A percentile compares a stretch with the other conserved stretches of the same genome.
Conservation (phyloP, 2,329 filamentous ascomycete genomes). For the Aspergillus tanneri region DNA sequence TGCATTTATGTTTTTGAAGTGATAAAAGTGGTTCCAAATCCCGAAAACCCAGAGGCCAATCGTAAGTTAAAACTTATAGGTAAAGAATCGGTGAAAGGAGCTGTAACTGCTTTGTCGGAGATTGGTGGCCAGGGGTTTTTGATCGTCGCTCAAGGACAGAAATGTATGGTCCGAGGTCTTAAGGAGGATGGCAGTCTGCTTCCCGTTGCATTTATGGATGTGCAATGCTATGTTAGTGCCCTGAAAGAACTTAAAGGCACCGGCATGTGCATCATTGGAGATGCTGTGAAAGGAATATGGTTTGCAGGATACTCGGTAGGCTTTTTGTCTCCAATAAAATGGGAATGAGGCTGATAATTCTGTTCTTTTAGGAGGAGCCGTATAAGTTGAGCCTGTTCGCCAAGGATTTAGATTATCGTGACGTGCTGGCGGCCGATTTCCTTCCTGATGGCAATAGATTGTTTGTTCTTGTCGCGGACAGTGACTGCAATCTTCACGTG, state of each 20-base stretch:
- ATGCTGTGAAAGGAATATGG: slow-evolving; percentile 92
- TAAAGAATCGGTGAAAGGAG: slow-evolving; percentile 87
- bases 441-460: slow-evolving; percentile 81
- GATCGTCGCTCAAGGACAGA: slow-evolving; percentile 89
- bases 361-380: slow-evolving; percentile 68
- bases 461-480: slow-evolving; percentile 78
- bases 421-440: slow-evolving; percentile 81
- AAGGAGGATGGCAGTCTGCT: slow-evolving; percentile 92
- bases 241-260: slow-evolving; percentile 79
- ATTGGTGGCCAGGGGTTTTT: slow-evolving; percentile 85
- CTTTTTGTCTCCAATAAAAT: background rate
- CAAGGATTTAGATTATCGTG: slow-evolving; percentile 75
- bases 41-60: slow-evolving; percentile 79
- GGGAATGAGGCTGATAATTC: slow-evolving; percentile 4
- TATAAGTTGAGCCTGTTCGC: slow-evolving; percentile 94
- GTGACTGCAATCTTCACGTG: slow-evolving; percentile 81
- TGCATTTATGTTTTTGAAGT: slow-evolving; percentile 89
- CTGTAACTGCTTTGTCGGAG: slow-evolving; percentile 80
- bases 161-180: slow-evolving; percentile 92
- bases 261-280: slow-evolving; percentile 81
- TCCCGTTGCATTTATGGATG: slow-evolving; percentile 95
- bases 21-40: slow-evolving; percentile 86
- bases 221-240: slow-evolving; percentile 89
- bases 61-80: slow-evolving; percentile 81
- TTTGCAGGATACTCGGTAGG: slow-evolving; percentile 83